Percentiles rank a stretch among this genome's conserved stretches.
Conservation (phyloP, 2,329 filamentous ascomycete genomes). For the Whalleya microplaca region DNA sequence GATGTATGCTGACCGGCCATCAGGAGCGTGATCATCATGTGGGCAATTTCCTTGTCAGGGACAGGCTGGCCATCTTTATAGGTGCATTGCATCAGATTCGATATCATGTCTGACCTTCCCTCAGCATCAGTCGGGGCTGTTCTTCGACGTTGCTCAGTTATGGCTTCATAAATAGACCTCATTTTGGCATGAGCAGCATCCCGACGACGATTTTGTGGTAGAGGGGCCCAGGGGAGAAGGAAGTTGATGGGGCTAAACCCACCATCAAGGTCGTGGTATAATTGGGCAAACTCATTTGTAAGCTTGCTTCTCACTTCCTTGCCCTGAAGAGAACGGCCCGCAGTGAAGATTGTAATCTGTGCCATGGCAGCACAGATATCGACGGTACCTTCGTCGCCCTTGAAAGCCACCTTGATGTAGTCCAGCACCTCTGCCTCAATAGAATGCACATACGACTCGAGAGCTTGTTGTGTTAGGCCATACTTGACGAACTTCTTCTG, state of each 20-base stretch:
- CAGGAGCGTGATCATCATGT: constrained; percentile 85
- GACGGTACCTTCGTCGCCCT: constrained; percentile 61
- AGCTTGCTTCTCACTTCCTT: constrained; percentile 75
- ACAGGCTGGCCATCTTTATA: constrained; percentile 75
- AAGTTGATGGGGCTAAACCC: constrained; percentile 84
- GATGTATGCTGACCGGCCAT: constrained; percentile 87
- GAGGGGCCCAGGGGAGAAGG: constrained; percentile 76
- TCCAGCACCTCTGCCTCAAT: constrained; percentile 71
- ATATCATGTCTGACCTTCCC: constrained; percentile 71
- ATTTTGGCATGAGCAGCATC: constrained; percentile 74
- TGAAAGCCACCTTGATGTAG: constrained; percentile 65
- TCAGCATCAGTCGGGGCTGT: constrained; percentile 49
- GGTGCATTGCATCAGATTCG: constrained; percentile 74
- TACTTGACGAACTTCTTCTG: constrained; percentile 85
- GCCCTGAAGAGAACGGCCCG: constrained; percentile 74
- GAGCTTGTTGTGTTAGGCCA: constrained; percentile 67
- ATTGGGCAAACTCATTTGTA: constrained; percentile 70
- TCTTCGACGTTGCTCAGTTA: constrained; percentile 66
- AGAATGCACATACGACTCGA: constrained; percentile 69
- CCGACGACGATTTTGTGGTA: constrained; percentile 74
- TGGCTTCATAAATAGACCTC: constrained; percentile 70
- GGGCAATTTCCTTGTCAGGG: constrained; percentile 76
- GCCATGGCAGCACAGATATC: constrained; percentile 71
- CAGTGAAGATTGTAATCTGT: constrained; percentile 82
- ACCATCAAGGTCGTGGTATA: constrained; percentile 81